These are phyloP conservation scores for Juncus inflexus DNA, from an alignment of 176 grass and related monocot species.

Conservation along the genomic window DNA sequence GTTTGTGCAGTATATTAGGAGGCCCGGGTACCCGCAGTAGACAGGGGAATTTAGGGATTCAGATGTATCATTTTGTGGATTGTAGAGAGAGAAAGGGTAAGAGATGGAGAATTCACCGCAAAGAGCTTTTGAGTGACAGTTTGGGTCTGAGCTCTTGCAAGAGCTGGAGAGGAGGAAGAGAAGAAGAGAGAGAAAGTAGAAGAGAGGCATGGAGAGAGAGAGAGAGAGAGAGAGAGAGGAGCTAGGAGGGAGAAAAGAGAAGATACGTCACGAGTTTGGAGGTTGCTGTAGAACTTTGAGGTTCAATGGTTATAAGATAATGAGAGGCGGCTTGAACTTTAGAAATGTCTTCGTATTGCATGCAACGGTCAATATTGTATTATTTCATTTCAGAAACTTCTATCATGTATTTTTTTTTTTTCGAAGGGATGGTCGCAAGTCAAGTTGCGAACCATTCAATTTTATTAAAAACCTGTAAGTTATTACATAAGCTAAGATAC, in stretches of 20 bases:
- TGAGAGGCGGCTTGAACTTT: no score
- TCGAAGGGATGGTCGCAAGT: no score
- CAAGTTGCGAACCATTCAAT: no score
- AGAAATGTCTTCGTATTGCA: no score
- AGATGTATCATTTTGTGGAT: not conserved
- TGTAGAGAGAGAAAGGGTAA: slow-evolving; percentile 52
- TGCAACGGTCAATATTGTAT: no score
- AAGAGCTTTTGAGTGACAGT: not conserved
- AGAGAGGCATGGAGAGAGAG: not conserved
- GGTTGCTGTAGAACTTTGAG: slow-evolving; percentile 3
- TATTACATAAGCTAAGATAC: no score
- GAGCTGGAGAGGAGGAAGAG: slow-evolving; percentile 10
- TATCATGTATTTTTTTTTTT: no score
- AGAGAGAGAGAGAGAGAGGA: slow-evolving; percentile 1
- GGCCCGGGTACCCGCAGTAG: slow-evolving; percentile 37
- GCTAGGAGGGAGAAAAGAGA: not conserved
- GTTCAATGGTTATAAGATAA: not conserved
- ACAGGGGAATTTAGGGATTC: not conserved
- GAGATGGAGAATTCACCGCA: slow-evolving; percentile 28
- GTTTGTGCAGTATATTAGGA: slow-evolving; percentile 40
- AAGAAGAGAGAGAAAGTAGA: not conserved
- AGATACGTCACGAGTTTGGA: slow-evolving; percentile 4
- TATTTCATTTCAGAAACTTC: no score
- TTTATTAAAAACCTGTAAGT: no score
- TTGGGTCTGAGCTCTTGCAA: slow-evolving; percentile 2